These are phyloP conservation scores for Athelia sp. DNA, from an alignment of 1,284 basidiomycete species.

Conservation along the genomic window DNA sequence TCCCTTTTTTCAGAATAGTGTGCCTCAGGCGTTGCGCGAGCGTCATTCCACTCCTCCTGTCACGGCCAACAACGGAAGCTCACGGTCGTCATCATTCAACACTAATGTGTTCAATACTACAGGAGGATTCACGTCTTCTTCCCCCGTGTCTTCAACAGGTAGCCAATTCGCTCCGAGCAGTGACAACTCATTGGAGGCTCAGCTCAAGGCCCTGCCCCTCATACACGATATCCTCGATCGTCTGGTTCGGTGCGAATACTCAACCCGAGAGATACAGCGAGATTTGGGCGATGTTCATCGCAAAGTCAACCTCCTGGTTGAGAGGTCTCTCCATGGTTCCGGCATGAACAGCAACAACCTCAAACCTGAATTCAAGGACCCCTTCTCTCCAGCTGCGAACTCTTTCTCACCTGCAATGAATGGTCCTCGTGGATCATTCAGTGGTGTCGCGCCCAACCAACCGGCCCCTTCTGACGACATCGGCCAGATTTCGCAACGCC, in stretches of 20 bases:
- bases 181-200: slow-evolving; percentile 56
- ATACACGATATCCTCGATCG: slow-evolving; percentile 76
- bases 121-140: slow-evolving; percentile 49
- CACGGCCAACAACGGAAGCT: slow-evolving; percentile 23
- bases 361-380: slow-evolving; percentile 74
- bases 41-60: slow-evolving; percentile 35
- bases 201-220: slow-evolving; percentile 67
- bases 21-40: slow-evolving; percentile 27
- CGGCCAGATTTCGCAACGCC: slow-evolving; percentile 70
- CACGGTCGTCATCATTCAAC: slow-evolving; percentile 27
- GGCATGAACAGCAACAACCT: slow-evolving; percentile 19
- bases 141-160: slow-evolving; percentile 73
- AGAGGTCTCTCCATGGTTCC: slow-evolving; percentile 43
- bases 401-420: slow-evolving; percentile 32
- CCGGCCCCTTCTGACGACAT: slow-evolving; percentile 64
- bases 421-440: slow-evolving; percentile 56
- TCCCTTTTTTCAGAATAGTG: slow-evolving; percentile 25
- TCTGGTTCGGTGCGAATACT: slow-evolving; percentile 65
- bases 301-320: slow-evolving; percentile 74
- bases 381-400: slow-evolving; percentile 47
- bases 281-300: slow-evolving; percentile 70
- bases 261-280: slow-evolving; percentile 67
- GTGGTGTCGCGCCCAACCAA: slow-evolving; percentile 66
- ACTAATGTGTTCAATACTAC: slow-evolving; percentile 15
- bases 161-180: slow-evolving; percentile 49